Percentiles rank a stretch among this genome's conserved stretches.
These are phyloP conservation scores for Calonectria hawksworthii DNA, from an alignment of 2,329 filamentous ascomycete genomes.

Conservation along the genomic window DNA sequence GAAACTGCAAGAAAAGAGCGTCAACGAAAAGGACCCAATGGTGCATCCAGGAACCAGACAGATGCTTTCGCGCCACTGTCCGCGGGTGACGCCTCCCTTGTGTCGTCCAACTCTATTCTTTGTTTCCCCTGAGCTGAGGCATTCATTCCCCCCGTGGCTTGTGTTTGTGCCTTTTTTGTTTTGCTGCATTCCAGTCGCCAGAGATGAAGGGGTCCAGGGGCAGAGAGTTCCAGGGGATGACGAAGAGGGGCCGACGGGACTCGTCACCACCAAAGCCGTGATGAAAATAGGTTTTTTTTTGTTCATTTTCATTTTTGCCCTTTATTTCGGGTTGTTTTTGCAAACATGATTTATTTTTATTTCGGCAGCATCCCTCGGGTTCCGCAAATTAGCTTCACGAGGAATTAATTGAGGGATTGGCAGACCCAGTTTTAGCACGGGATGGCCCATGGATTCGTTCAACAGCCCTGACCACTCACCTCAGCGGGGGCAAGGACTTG, in stretches of 20 bases:
- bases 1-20: not conserved
- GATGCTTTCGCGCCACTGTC: not conserved
- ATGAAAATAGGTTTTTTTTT: not conserved
- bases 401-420: conserved; percentile 16
- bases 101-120: not conserved
- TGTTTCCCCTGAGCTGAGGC: not conserved
- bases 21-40: not conserved
- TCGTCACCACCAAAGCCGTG: not conserved
- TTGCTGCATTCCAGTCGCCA: not conserved
- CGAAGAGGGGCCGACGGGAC: not conserved
- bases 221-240: not conserved
- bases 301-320: not conserved
- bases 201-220: not conserved
- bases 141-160: not conserved
- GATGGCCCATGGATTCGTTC: conserved; percentile 17
- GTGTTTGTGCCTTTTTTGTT: not conserved
- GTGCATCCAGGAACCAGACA: conserved; percentile 9
- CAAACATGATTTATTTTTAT: not conserved
- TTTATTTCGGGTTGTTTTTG: not conserved
- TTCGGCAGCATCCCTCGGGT: conserved; percentile 8
- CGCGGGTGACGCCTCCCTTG: not conserved
- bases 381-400: conserved; percentile 14
- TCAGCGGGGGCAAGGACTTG: not conserved
- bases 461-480: conserved; percentile 13
- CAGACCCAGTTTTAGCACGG: conserved; percentile 12